Base-by-base conservation (phyloP, 2,329 filamentous ascomycete species). In the Fusarium musae region DNA sequence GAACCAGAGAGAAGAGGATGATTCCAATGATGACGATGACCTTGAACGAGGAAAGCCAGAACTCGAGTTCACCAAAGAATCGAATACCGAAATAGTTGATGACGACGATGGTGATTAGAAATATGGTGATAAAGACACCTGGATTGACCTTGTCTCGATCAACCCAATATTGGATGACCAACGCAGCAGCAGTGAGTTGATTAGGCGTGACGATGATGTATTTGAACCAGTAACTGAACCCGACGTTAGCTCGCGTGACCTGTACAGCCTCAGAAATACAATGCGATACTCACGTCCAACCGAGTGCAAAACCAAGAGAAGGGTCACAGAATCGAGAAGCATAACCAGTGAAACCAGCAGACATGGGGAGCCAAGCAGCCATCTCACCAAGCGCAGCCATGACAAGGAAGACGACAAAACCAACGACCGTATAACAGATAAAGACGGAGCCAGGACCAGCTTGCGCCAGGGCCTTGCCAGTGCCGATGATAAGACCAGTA, bases 191-290 rank as follows among this genome's bases (percentile, higher is more conserved):
- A 2, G 93, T 96, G 43, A 97, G 85, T 80, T 97, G 93, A 78
- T 96, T 96, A 2, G 94, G 93, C 2, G 93, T 95, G 56, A 93
- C 88, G 77, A 97, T 95, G 80, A 96, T 93, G 81, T 96, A 96
- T 89, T 95, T 88, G 83, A 91, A 88, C 88, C 90, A 93, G 75
- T 87, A 87, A 46, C 86, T 87, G 62, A 10, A 26, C 7, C 19
- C 12, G 30, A 11, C 19, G 37, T 79, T 49, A 79, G 73, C 16
- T 10, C 28, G 15, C 30, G 30, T 52, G 28, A 28, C 13, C 34
- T 13, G 30, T 26, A 34, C 30, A 52, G 30, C 28, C 4, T 53
- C 13, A 17, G 19, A 21, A 40, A 28, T 0, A 12, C n/a, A 43
- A 30, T 30, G 26, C 19, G 42, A 30, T 32, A 86, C 85, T 82